phyloP scores from a whole-genome alignment of 345 rosid genomes.

The Trapa bicornis region DNA sequence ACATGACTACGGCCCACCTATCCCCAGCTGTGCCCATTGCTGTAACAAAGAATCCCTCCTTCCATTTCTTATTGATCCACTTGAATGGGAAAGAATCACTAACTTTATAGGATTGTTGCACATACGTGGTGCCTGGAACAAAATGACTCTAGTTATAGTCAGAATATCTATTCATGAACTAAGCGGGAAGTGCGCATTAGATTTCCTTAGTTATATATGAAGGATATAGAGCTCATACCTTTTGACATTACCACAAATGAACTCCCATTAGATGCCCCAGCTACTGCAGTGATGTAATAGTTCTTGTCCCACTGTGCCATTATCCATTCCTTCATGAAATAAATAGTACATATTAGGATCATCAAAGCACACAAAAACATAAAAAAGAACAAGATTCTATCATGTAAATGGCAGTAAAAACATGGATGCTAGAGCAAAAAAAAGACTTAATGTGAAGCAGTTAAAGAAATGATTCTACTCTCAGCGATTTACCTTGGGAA shows the following conservation, averaged over 20 bases:
- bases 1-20: constrained; percentile 96
- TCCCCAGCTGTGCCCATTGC: constrained; percentile 90
- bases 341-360: background rate
- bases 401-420: background rate
- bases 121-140: constrained; percentile 50
- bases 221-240: constrained; percentile 27
- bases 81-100: constrained; percentile 87
- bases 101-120: constrained; percentile 95
- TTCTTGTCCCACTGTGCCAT: constrained; percentile 98
- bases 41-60: constrained; percentile 86
- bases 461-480: background rate
- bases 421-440: background rate
- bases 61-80: constrained; percentile 97
- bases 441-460: too few relatives aligned
- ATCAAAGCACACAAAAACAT: background rate
- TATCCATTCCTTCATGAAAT: constrained; percentile 69
- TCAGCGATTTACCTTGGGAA: constrained; percentile 30
- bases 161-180: background rate
- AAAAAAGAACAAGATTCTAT: background rate
- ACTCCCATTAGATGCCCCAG: constrained; percentile 77
- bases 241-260: constrained; percentile 95
- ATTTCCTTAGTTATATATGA: background rate
- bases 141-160: constrained; percentile 3
- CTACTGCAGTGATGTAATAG: constrained; percentile 79
- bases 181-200: background rate